Conservation (phyloP, 805 yeast genomes). For the Metschnikowia dekortorum region DNA sequence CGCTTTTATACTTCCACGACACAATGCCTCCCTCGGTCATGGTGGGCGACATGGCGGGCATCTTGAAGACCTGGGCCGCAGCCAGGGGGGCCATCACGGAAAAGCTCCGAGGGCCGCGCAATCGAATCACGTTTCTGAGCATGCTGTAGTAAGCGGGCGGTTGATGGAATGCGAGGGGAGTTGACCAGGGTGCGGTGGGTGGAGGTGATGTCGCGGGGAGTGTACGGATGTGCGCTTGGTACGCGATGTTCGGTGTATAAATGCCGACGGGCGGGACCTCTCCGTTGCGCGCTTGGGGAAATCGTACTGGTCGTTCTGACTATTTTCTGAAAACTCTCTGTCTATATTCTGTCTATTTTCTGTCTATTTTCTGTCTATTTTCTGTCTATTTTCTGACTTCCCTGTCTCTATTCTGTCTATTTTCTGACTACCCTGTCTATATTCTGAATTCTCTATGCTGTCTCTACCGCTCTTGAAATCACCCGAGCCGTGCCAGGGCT, state of each 20-base stretch:
- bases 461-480: no score
- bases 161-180: no score
- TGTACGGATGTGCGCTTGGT: neutral
- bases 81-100: conserved; percentile 21
- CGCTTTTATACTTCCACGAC: conserved; percentile 75
- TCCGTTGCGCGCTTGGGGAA: conserved; percentile 1
- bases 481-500: no score
- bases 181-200: no score
- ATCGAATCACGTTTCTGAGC: conserved; percentile 17
- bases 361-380: no score
- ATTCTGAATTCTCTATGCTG: no score
- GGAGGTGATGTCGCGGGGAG: neutral
- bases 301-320: no score
- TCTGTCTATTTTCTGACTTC: no score
- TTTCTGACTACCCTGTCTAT: no score
- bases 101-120: conserved; percentile 22
- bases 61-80: conserved; percentile 55
- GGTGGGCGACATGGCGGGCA: conserved; percentile 99
- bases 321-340: no score
- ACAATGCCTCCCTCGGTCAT: conserved; percentile 95
- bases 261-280: conserved; percentile 24
- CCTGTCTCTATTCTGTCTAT: no score
- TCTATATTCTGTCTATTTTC: no score
- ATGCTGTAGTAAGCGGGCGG: conserved; percentile 8
- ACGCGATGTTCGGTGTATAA: conserved; percentile 15